Base-by-base conservation (phyloP, 331 rosid species). In the Erythrophleum ivorense region DNA sequence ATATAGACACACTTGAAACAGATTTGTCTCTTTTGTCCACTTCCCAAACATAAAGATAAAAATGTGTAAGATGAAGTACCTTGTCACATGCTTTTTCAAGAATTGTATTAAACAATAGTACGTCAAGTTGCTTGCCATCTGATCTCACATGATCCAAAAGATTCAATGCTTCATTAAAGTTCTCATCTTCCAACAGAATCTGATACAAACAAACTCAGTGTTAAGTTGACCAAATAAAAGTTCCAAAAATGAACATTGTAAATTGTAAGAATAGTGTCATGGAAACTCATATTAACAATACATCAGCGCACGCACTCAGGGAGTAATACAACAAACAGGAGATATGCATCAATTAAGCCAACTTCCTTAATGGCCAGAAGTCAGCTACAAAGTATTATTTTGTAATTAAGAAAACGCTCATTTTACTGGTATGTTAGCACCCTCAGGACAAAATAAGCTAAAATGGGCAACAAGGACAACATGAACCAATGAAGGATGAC, bases 91-190 rank as follows among this genome's bases (percentile, higher is more conserved):
- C 91, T 83, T 78, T 59, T 67, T 60, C 57, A 77, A 93, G 85
- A 86, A 93, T 77, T 1, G 86, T 87, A 82, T 93, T 93, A 72
- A 87, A 88, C 76, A 87, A 41, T 43, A 87, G 21, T 2, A 83
- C 78, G 85, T 93, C 96, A 80, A 88, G 85, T 75, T 83, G 75
- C 66, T 73, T 81, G 78, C 89, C 91, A 86, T 90, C 89, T 19
- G 85, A 80, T 86, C 80, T 87, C 54, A 83, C 83, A 86, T 52
- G 94, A 80, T 91, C 90, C 92, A 93, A 81, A 74, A 91, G 86
- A 83, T 80, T 73, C 86, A 90, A 40, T 59, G 93, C 92, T 75
- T 88, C 92, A 83, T 58, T 54, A 75, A 85, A 84, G 64, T 83
- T 86, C 80, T 81, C 87, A 43, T 80, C 81, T 77, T 82, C 79